These are phyloP conservation scores for Sporothrix phasma DNA, from an alignment of 2,329 filamentous ascomycete genomes.

Conservation along the genomic window DNA sequence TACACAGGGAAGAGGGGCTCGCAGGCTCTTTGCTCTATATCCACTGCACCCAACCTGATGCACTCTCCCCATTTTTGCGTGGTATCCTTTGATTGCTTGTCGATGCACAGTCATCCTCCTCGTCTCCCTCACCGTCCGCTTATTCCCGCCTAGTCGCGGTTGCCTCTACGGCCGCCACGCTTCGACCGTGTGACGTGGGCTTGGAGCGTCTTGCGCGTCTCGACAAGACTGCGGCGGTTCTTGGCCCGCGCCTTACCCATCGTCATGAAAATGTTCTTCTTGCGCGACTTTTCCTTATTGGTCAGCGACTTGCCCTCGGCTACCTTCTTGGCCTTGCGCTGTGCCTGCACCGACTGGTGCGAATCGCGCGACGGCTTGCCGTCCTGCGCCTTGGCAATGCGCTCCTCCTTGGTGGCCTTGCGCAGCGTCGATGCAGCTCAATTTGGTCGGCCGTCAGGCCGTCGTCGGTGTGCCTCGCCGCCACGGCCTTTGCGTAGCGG, in stretches of 20 bases:
- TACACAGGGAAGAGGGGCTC: neutral
- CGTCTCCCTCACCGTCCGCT: no score
- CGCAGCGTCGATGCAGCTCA: slow-evolving; percentile 70
- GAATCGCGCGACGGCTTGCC: slow-evolving; percentile 68
- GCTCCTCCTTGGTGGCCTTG: slow-evolving; percentile 84
- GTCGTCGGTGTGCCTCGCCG: slow-evolving; percentile 67
- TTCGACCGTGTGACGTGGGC: slow-evolving; percentile 77
- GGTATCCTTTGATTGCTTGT: neutral
- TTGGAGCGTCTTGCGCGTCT: slow-evolving; percentile 70
- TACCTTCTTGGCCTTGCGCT: slow-evolving; percentile 78
- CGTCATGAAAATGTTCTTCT: slow-evolving; percentile 99
- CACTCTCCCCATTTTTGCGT: neutral
- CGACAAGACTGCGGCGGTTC: slow-evolving; percentile 84
- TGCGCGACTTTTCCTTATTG: slow-evolving; percentile 90
- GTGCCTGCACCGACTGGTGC: slow-evolving; percentile 78
- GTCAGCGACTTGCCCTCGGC: slow-evolving; percentile 89
- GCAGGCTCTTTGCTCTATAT: neutral
- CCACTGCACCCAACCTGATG: neutral
- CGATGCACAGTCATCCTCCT: neutral
- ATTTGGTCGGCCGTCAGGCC: slow-evolving; percentile 86
- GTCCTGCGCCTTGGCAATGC: slow-evolving; percentile 70
- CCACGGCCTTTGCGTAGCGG: slow-evolving; percentile 37
- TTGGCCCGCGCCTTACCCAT: slow-evolving; percentile 91
- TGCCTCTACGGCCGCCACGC: slow-evolving; percentile 71
- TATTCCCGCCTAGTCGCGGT: slow-evolving; percentile 33